Evolutionary conservation across 306 rosid genomes (phyloP).

Genomic region (Begonia peltatifolia): DNA sequence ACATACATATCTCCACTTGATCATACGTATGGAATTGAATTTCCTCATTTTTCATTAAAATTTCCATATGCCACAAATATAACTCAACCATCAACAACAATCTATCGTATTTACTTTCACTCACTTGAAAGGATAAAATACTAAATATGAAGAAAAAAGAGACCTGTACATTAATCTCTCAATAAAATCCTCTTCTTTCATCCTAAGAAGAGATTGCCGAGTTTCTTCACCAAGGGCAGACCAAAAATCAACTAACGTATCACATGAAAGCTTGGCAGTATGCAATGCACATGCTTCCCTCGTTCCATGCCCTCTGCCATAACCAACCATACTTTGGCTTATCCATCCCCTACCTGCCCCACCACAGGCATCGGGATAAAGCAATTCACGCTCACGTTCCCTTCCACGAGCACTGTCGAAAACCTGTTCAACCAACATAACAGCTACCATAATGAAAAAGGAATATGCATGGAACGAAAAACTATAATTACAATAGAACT

Average conservation of each 20-base stretch:
- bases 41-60: too few species aligned
- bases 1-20: too few species aligned
- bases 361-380: constrained; percentile 99
- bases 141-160: constrained; percentile 12
- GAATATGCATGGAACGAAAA: constrained; percentile 16
- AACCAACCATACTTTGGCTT: constrained; percentile 81
- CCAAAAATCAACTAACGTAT: constrained; percentile 95
- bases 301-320: constrained; percentile 92
- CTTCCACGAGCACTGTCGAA: constrained; percentile 92
- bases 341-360: constrained; percentile 99
- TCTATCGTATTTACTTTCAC: too few species aligned
- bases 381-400: constrained; percentile 94
- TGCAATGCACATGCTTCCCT: constrained; percentile 98
- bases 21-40: too few species aligned
- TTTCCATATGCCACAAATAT: too few species aligned
- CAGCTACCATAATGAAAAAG: constrained; percentile 10
- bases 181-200: constrained; percentile 99
- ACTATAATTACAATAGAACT: constrained; percentile 6
- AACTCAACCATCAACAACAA: too few species aligned
- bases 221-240: constrained; percentile 97
- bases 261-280: constrained; percentile 96
- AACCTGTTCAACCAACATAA: constrained; percentile 30
- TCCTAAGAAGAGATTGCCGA: constrained; percentile 79
- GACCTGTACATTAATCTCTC: constrained; percentile 99
- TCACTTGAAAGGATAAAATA: not conserved